phyloP scores from a whole-genome alignment of 768 basidiomycete genomes.

The Russula emetica region DNA sequence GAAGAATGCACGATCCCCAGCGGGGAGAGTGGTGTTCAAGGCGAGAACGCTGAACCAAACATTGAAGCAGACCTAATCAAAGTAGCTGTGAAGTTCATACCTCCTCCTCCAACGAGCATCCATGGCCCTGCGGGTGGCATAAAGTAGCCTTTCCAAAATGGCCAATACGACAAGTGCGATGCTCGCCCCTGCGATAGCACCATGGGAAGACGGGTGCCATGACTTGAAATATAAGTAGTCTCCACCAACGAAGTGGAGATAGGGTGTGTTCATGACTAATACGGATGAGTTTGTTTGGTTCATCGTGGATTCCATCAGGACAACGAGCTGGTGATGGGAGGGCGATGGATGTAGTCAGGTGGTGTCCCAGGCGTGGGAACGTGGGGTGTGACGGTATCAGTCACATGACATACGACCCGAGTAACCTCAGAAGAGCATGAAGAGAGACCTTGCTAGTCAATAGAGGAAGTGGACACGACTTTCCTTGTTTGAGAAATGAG shows the following conservation, averaged over 20 bases:
- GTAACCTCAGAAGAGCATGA: too few species aligned
- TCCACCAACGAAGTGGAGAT: constrained; percentile 62
- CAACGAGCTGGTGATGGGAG: neutral
- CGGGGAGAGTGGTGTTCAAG: neutral
- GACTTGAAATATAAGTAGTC: constrained; percentile 64
- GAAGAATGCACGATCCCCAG: neutral
- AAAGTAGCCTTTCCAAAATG: constrained; percentile 65
- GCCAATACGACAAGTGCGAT: constrained; percentile 65
- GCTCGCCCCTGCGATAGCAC: constrained; percentile 71
- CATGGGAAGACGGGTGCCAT: constrained; percentile 63
- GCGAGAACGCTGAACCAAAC: constrained; percentile 4
- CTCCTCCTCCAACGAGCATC: constrained; percentile 56
- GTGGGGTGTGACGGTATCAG: too few species aligned
- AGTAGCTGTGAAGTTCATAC: constrained; percentile 36
- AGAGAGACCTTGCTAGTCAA: too few species aligned
- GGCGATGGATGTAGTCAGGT: neutral
- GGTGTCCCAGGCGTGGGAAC: neutral
- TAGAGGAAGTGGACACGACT: too few species aligned
- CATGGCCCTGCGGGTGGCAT: constrained; percentile 50
- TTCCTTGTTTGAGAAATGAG: too few species aligned
- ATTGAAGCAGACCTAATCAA: neutral
- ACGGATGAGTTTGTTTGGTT: constrained; percentile 16
- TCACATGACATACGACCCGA: too few species aligned
- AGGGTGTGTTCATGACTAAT: constrained; percentile 54
- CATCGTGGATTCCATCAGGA: neutral